A percentile compares a stretch with the other conserved stretches of the same genome.
Conservation (phyloP, 768 basidiomycete genomes). For the Scleroderma bovista region DNA sequence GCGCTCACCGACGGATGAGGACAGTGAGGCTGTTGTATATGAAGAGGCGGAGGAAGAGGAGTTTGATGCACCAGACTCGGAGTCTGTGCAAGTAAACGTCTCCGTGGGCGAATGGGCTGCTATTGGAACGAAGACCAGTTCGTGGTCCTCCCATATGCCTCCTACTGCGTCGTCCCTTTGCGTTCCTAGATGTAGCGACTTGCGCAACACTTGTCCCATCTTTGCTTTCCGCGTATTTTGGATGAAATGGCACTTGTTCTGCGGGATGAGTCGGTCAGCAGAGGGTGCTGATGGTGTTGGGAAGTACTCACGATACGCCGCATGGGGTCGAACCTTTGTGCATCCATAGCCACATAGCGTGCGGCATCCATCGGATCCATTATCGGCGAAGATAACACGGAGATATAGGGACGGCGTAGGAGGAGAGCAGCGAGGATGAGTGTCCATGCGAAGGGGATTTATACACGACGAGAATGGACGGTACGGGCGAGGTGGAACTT, state of each 20-base stretch:
- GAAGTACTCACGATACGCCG: constrained; percentile 20
- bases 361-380: constrained; percentile 16
- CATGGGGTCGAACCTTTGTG: constrained; percentile 30
- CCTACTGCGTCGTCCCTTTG: constrained; percentile 19
- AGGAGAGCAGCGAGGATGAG: constrained; percentile 20
- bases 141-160: constrained; percentile 31
- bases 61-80: neutral
- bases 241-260: constrained; percentile 15
- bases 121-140: constrained; percentile 28
- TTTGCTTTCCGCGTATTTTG: constrained; percentile 8
- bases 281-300: constrained; percentile 11
- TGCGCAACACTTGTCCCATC: constrained; percentile 27
- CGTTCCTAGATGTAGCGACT: constrained; percentile 13
- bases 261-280: constrained; percentile 14
- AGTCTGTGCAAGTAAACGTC: neutral
- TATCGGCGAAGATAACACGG: constrained; percentile 28
- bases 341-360: constrained; percentile 27
- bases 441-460: constrained; percentile 15
- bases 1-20: constrained; percentile 9
- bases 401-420: constrained; percentile 19
- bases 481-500: constrained; percentile 16
- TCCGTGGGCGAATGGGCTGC: constrained; percentile 12
- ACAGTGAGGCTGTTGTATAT: constrained; percentile 16
- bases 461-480: constrained; percentile 22
- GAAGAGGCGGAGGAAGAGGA: constrained; percentile 13